Percentiles rank a stretch among this genome's conserved stretches.
Conservation (phyloP, 257 asterid genomes). For the Solanum lignicaule region DNA sequence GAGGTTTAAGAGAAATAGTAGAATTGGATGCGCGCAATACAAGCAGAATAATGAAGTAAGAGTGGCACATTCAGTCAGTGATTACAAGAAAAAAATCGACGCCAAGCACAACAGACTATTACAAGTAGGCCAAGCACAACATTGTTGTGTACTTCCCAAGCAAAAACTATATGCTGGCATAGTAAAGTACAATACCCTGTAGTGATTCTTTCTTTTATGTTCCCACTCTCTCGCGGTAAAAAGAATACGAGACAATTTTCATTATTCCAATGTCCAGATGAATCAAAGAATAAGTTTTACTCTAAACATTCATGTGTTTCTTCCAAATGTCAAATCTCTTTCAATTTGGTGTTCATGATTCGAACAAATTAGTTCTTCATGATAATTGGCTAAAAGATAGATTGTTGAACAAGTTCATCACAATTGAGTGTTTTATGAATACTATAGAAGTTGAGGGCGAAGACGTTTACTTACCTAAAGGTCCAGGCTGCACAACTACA, state of each 20-base stretch:
- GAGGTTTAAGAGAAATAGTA: not conserved
- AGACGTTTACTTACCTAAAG: conserved; percentile 27
- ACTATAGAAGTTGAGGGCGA: not conserved
- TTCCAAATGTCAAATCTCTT: not conserved
- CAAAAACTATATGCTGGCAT: too few species aligned
- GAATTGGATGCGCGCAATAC: not conserved
- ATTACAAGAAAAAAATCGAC: too few species aligned
- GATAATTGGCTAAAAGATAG: not conserved
- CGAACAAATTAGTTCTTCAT: not conserved
- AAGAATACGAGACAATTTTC: not conserved
- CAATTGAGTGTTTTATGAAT: not conserved
- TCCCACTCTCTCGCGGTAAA: too few species aligned
- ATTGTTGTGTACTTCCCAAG: too few species aligned
- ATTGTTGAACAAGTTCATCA: not conserved
- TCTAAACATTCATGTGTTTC: not conserved
- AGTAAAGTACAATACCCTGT: too few species aligned
- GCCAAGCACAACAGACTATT: too few species aligned
- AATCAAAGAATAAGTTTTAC: not conserved
- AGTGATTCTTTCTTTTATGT: too few species aligned
- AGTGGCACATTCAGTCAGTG: too few species aligned
- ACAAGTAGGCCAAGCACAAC: too few species aligned
- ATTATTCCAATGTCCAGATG: not conserved
- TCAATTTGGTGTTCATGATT: not conserved
- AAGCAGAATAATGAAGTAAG: not conserved
- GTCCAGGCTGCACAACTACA: conserved; percentile 27